Conservation (phyloP, 805 yeast genomes). For the Wickerhamiella spandovensis region DNA sequence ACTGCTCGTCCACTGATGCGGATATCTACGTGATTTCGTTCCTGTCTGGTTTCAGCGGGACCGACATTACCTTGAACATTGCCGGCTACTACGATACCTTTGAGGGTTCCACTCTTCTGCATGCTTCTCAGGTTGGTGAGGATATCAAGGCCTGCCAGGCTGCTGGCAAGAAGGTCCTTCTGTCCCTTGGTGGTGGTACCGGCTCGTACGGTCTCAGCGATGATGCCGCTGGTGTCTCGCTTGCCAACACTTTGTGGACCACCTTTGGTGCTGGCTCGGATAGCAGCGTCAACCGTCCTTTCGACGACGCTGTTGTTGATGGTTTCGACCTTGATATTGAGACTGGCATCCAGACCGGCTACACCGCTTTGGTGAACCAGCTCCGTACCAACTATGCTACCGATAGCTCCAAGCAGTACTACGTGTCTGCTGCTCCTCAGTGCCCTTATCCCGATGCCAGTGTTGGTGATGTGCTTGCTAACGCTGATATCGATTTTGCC, state of each 20-base stretch:
- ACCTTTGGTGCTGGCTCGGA: constrained; percentile 36
- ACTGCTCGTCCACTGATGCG: constrained; percentile 56
- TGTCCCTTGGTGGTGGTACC: constrained; percentile 67
- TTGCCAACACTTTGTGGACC: constrained; percentile 42
- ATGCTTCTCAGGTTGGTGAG: constrained; percentile 37
- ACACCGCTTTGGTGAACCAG: constrained; percentile 43
- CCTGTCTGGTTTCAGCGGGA: constrained; percentile 43
- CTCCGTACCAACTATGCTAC: constrained; percentile 31
- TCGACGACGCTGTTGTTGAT: constrained; percentile 64
- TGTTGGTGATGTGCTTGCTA: constrained; percentile 51
- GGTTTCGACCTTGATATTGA: constrained; percentile 76
- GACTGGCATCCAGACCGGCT: constrained; percentile 46
- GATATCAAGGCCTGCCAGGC: constrained; percentile 68
- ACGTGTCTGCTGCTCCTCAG: constrained; percentile 84
- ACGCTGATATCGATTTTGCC: constrained; percentile 61
- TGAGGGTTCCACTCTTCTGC: constrained; percentile 29
- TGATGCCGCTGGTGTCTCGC: constrained; percentile 29
- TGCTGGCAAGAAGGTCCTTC: constrained; percentile 60
- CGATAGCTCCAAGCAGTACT: constrained; percentile 45
- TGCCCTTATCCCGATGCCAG: constrained; percentile 75
- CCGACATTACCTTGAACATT: constrained; percentile 35
- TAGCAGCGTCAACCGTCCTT: constrained; percentile 31
- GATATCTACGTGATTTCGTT: constrained; percentile 56
- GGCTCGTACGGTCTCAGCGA: constrained; percentile 42
- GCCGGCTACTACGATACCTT: constrained; percentile 27